These are phyloP conservation scores for Cladobotryum mycophilum DNA, from an alignment of 2,329 filamentous ascomycete species.

Conservation along the genomic window DNA sequence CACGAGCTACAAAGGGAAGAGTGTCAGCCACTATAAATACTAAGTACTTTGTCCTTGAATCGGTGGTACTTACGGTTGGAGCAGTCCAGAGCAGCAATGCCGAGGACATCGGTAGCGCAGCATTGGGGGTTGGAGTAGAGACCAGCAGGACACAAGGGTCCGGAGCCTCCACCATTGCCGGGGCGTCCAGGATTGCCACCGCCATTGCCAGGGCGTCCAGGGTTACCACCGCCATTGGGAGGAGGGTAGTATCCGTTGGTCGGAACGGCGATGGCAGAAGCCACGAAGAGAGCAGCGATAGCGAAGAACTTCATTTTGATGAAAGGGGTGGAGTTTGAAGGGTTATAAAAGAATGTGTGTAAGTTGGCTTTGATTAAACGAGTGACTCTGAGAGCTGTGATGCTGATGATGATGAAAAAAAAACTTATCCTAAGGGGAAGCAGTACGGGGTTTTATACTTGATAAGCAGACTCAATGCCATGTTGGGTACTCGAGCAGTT, in stretches of 20 bases:
- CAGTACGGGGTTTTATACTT: no score
- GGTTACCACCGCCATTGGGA: not conserved
- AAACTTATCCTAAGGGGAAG: no score
- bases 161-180: no score
- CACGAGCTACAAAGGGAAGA: not conserved
- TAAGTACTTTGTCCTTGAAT: no score
- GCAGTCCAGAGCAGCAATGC: constrained; percentile 10
- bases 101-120: constrained; percentile 9
- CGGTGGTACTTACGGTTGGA: constrained; percentile 7
- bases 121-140: constrained; percentile 13
- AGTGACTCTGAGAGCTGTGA: no score
- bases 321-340: not conserved
- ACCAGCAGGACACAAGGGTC: not conserved
- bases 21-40: not conserved
- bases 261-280: constrained; percentile 11
- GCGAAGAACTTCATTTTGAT: constrained; percentile 16
- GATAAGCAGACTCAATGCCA: no score
- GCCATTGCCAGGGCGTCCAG: no score
- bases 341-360: not conserved
- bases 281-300: constrained; percentile 12
- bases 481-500: no score
- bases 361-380: no score
- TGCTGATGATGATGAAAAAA: no score
- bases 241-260: not conserved
- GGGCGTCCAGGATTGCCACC: no score